phyloP scores from a whole-genome alignment of 768 basidiomycete genomes.

The Cystobasidium tubakii region DNA sequence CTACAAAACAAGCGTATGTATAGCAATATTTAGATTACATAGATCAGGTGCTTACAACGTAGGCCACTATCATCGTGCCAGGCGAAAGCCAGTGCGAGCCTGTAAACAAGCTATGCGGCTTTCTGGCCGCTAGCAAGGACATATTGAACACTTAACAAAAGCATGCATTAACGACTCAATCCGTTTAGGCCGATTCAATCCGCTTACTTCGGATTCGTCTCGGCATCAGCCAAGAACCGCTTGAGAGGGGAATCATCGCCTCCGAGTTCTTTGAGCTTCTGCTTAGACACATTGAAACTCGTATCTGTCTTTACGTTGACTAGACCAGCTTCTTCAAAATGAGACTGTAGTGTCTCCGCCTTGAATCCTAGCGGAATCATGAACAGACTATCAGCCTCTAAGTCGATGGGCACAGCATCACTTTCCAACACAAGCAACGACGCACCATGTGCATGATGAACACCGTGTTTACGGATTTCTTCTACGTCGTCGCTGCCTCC shows the following conservation, averaged over 20 bases:
- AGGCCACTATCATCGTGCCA: too few species aligned
- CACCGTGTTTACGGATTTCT: neutral
- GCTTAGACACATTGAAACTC: neutral
- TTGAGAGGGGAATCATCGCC: neutral
- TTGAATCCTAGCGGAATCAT: neutral
- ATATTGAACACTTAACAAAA: neutral
- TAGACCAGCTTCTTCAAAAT: neutral
- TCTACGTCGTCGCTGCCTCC: neutral
- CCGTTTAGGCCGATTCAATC: too few species aligned
- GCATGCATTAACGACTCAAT: too few species aligned
- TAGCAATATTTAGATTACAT: too few species aligned
- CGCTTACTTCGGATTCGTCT: neutral
- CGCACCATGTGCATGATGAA: constrained; percentile 1
- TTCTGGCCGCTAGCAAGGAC: neutral
- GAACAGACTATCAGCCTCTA: too few species aligned
- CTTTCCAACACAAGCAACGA: neutral
- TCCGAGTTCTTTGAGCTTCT: neutral
- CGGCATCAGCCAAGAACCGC: neutral
- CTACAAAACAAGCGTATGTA: too few species aligned
- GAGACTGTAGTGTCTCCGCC: neutral
- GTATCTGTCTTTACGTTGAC: neutral
- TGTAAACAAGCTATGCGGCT: neutral
- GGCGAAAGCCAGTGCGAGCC: neutral
- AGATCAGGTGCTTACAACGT: too few species aligned
- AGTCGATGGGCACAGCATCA: neutral